phyloP scores from a whole-genome alignment of 2,329 filamentous ascomycete species.

The Zopfia rhizophila region DNA sequence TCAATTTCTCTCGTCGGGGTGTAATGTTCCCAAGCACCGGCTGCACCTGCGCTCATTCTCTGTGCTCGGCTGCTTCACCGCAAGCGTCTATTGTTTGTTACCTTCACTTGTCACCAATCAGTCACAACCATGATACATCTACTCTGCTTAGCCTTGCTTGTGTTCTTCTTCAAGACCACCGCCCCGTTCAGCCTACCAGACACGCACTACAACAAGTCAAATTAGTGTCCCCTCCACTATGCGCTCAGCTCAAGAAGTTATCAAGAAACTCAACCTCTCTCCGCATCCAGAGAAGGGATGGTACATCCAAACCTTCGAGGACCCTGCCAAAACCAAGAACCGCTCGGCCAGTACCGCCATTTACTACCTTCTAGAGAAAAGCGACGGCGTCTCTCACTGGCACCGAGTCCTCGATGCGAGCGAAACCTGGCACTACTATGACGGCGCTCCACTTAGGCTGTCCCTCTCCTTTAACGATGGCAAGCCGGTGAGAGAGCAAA shows the following conservation, averaged over 20 bases:
- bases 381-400: slow-evolving; percentile 57
- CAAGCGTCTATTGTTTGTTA: too few species aligned
- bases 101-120: too few species aligned
- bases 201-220: too few species aligned
- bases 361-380: slow-evolving; percentile 64
- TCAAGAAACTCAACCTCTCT: slow-evolving; percentile 55
- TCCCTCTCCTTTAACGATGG: slow-evolving; percentile 58
- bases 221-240: too few species aligned
- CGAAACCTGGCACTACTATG: slow-evolving; percentile 64
- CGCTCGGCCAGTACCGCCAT: slow-evolving; percentile 62
- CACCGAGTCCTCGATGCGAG: slow-evolving; percentile 60
- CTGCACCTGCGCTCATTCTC: too few species aligned
- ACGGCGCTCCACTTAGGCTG: slow-evolving; percentile 59
- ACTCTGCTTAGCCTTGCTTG: too few species aligned
- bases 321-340: slow-evolving; percentile 40
- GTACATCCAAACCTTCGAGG: slow-evolving; percentile 60
- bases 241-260: slow-evolving; percentile 55
- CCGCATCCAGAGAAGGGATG: slow-evolving; percentile 63
- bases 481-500: slow-evolving; percentile 20
- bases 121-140: too few species aligned
- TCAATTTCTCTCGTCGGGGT: too few species aligned
- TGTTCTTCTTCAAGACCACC: too few species aligned
- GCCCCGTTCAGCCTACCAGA: too few species aligned
- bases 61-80: too few species aligned
- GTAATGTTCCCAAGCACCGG: too few species aligned